Conservation (phyloP, 2,329 filamentous ascomycete species). For the Onygenales sp. region DNA sequence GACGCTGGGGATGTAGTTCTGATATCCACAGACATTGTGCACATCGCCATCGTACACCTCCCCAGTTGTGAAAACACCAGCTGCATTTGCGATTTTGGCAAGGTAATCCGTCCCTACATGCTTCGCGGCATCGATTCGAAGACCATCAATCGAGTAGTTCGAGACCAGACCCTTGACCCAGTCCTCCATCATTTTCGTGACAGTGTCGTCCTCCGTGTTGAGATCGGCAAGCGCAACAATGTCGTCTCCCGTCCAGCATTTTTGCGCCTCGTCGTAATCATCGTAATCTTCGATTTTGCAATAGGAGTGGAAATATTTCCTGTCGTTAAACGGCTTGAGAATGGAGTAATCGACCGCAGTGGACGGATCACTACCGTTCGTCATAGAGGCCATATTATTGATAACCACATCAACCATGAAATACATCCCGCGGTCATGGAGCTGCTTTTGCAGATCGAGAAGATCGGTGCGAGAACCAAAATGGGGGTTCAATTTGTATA, state of each 20-base stretch:
- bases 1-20: conserved; percentile 35
- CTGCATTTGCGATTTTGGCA: conserved; percentile 25
- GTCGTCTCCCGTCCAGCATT: conserved; percentile 48
- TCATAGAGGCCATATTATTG: conserved; percentile 29
- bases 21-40: conserved; percentile 32
- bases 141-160: conserved; percentile 40
- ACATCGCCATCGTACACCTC: conserved; percentile 35
- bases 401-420: conserved; percentile 45
- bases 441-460: conserved; percentile 34
- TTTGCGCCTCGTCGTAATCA: conserved; percentile 35
- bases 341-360: conserved; percentile 43
- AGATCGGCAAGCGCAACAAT: conserved; percentile 47
- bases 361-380: conserved; percentile 35
- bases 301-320: conserved; percentile 51
- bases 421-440: conserved; percentile 41
- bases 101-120: conserved; percentile 38
- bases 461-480: conserved; percentile 41
- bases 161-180: conserved; percentile 34
- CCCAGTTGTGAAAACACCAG: conserved; percentile 38
- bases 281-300: conserved; percentile 46
- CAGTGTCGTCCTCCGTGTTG: conserved; percentile 33
- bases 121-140: conserved; percentile 43
- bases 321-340: conserved; percentile 46
- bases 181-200: conserved; percentile 30
- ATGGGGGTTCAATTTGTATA: conserved; percentile 40